phyloP scores from a whole-genome alignment of 106 monocot genomes.

The Chionographis japonica region DNA sequence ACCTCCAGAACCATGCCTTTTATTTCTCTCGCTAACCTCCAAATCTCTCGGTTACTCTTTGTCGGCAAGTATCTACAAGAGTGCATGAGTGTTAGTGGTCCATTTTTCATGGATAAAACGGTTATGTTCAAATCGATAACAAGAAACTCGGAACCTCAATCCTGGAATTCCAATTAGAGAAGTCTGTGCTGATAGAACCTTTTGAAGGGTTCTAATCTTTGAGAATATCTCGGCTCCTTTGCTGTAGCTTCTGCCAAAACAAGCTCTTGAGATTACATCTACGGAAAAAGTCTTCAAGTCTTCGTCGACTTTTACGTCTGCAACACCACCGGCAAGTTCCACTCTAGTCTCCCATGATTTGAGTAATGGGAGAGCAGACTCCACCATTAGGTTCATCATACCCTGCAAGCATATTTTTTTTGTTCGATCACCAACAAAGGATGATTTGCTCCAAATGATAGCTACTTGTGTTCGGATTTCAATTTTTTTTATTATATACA shows the following conservation, averaged over 20 bases:
- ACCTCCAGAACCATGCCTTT: too few relatives aligned
- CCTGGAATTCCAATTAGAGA: slow-evolving; percentile 35
- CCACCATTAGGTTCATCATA: slow-evolving; percentile 66
- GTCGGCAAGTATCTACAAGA: slow-evolving; percentile 34
- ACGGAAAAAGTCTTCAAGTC: slow-evolving; percentile 54
- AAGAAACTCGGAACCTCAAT: slow-evolving; percentile 25
- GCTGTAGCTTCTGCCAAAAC: slow-evolving; percentile 67
- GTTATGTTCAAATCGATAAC: too few relatives aligned
- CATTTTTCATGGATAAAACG: background rate
- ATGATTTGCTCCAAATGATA: too few relatives aligned
- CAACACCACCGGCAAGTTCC: slow-evolving; percentile 26
- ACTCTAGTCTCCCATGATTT: slow-evolving; percentile 56
- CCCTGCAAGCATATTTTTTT: slow-evolving; percentile 22
- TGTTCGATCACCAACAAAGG: too few relatives aligned
- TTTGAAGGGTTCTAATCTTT: slow-evolving; percentile 42
- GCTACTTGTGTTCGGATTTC: too few relatives aligned
- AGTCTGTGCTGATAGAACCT: slow-evolving; percentile 35
- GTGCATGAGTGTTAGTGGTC: background rate
- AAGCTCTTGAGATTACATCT: slow-evolving; percentile 70
- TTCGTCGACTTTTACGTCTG: slow-evolving; percentile 48
- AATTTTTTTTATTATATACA: too few relatives aligned
- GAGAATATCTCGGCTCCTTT: slow-evolving; percentile 55
- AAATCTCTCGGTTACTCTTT: slow-evolving; percentile 38
- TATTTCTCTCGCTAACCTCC: slow-evolving; percentile 43
- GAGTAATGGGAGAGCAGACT: slow-evolving; percentile 34